A percentile compares a stretch with the other conserved stretches of the same genome.
These are phyloP conservation scores for Naumovozyma castellii DNA, from an alignment of 805 yeast genomes.

Conservation along the genomic window DNA sequence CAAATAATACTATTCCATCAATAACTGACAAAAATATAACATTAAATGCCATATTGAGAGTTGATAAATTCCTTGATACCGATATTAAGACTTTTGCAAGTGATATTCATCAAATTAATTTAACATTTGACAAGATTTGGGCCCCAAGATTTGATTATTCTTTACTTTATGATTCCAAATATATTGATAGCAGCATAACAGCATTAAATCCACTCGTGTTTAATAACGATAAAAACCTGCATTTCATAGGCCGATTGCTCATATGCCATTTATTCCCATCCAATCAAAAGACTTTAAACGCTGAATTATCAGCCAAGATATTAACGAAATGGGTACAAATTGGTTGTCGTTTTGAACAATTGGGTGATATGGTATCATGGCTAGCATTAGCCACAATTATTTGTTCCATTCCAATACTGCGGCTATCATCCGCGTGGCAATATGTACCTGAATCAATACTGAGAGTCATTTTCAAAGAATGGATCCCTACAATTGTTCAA, in stretches of 20 bases:
- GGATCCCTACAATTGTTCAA: conserved; percentile 91
- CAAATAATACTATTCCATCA: conserved; percentile 4
- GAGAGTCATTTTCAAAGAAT: conserved; percentile 59
- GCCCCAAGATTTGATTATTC: conserved; percentile 73
- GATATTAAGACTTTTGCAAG: conserved; percentile 47
- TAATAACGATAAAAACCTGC: conserved; percentile 55
- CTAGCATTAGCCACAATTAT: conserved; percentile 76
- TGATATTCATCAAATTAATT: conserved; percentile 58
- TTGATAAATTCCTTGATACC: conserved; percentile 44
- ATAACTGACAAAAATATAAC: conserved; percentile 1
- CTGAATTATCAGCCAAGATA: conserved; percentile 46
- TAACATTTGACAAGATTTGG: conserved; percentile 60
- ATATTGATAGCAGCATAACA: conserved; percentile 24
- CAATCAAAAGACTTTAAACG: conserved; percentile 1
- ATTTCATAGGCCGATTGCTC: conserved; percentile 66
- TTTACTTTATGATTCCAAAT: conserved; percentile 45
- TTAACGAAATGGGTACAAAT: conserved; percentile 77
- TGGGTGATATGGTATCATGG: conserved; percentile 94
- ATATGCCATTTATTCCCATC: conserved; percentile 53
- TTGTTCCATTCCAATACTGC: conserved; percentile 71
- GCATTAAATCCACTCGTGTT: conserved; percentile 68
- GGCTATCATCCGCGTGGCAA: conserved; percentile 70
- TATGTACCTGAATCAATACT: conserved; percentile 50
- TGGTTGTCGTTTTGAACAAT: conserved; percentile 64
- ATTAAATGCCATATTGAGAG: conserved; percentile 19